Base-by-base conservation (phyloP, 2,329 filamentous ascomycete genomes). In the Emergomyces orientalis region DNA sequence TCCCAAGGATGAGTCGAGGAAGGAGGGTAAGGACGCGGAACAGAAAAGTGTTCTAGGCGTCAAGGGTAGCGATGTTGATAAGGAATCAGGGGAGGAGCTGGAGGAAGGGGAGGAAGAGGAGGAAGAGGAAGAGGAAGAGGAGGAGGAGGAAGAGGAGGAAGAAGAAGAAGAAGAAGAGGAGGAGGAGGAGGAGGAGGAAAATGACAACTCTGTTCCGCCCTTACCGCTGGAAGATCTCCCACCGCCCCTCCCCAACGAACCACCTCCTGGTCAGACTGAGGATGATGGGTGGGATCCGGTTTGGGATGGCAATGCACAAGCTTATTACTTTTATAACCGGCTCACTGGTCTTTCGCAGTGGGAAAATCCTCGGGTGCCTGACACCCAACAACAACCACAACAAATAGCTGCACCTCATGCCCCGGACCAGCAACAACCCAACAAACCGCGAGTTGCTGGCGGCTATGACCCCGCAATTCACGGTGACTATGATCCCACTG, bases 381-480 rank as follows among this genome's bases (percentile, higher is more conserved):
- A 78, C 57, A 34, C 69, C 30, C 63, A 54, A 11, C 54, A 56
- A 43, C 22, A 54, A 51, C 17, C 22, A 45, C 45, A 54, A 34
- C 67, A 57, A 64, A 70, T 65, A 66, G 69, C 69, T 67, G 66
- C 69, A 22, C 69, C 70, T 43, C 70, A 71, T 25, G 69, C 69
- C 27, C 65, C 67, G 39, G 65, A 63, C 65, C 67, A 73, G 65
- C 64, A 75, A 65, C 55, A 70, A 37, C 64, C 68, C 41, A 64
- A 71, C 56, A 68, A 69, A 65, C 72, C 72, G 68, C 68, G 77
- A 62, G 83, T 82, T 5, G 66, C 70, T 13, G 87, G 88, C 63
- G 91, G 93, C 65, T 99, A 99, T 78, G 96, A 97, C 73, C 94
- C 94, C 1, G 89, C 91, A 30, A 93, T 99, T 55, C 94, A 99